Evolutionary conservation across 805 yeast genomes (phyloP).

Genomic region (Candida germanica): DNA sequence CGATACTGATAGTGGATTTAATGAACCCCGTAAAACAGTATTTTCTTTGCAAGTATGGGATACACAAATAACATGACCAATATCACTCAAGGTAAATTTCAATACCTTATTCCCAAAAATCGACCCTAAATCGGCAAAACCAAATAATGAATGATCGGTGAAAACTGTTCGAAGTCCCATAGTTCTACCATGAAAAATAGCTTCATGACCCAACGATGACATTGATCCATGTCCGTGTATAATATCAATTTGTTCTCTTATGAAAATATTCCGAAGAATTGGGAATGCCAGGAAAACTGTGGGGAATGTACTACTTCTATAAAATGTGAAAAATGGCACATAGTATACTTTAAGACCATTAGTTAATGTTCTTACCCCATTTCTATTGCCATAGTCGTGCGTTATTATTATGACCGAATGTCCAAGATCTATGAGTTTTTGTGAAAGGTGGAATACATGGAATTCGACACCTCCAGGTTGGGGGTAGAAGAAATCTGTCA

Average conservation of each 20-base stretch:
- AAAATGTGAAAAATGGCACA: conserved; percentile 76
- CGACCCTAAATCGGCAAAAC: conserved; percentile 81
- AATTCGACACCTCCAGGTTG: conserved; percentile 98
- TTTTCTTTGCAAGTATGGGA: conserved; percentile 96
- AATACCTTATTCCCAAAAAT: conserved; percentile 83
- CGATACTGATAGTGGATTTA: conserved; percentile 73
- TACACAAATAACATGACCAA: conserved; percentile 94
- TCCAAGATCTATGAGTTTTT: conserved; percentile 72
- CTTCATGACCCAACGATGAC: conserved; percentile 84
- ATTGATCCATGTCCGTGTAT: conserved; percentile 96
- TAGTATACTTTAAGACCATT: conserved; percentile 93
- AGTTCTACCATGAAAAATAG: conserved; percentile 84
- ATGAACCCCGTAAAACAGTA: conserved; percentile 80
- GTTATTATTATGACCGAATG: conserved; percentile 86
- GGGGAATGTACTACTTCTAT: conserved; percentile 83
- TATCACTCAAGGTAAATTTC: conserved; percentile 78
- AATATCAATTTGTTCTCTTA: conserved; percentile 81
- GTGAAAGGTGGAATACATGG: conserved; percentile 89
- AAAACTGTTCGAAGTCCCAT: conserved; percentile 91
- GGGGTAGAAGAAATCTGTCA: conserved; percentile 95
- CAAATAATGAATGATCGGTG: conserved; percentile 95
- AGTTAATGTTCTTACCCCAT: conserved; percentile 78
- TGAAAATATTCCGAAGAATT: conserved; percentile 73
- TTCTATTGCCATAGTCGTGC: conserved; percentile 80
- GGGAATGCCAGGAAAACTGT: conserved; percentile 89